Conservation (phyloP, 1,284 basidiomycete species). For the Papiliotrema terrestris region DNA sequence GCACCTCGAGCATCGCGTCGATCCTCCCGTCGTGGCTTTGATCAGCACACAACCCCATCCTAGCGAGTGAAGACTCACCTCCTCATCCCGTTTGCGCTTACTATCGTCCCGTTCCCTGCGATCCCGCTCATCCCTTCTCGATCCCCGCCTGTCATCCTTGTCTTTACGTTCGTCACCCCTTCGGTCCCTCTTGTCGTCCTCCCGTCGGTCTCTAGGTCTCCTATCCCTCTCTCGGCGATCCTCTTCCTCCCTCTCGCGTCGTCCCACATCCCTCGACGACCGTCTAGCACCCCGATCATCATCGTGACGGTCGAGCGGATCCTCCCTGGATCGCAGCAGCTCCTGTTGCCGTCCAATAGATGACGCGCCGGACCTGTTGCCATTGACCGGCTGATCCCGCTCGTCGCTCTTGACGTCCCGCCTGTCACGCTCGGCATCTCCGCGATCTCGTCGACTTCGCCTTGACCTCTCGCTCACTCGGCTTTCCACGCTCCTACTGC, state of each 20-base stretch:
- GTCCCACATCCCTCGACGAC: slow-evolving; percentile 17
- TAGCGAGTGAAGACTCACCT: neutral
- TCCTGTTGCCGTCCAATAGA: slow-evolving; percentile 15
- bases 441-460: neutral
- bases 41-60: neutral
- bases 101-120: slow-evolving; percentile 14
- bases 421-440: neutral
- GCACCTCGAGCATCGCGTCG: slow-evolving; percentile 11
- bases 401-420: neutral
- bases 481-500: neutral
- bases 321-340: slow-evolving; percentile 16
- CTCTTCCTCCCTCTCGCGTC: neutral
- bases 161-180: neutral
- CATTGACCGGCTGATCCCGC: slow-evolving; percentile 3
- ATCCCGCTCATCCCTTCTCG: slow-evolving; percentile 17
- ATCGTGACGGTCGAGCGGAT: slow-evolving; percentile 9
- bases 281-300: slow-evolving; percentile 12
- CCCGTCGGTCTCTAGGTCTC: neutral
- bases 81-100: slow-evolving; percentile 22
- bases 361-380: neutral
- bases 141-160: slow-evolving; percentile 10
- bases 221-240: neutral
- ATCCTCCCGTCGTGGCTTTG: neutral
- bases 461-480: neutral
- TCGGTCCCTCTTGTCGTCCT: neutral